Evolutionary conservation across 148 eudicot genomes (phyloP), one percentile per base, ranked within the genome.

Genomic region (Vaccinium myrtillus): DNA sequence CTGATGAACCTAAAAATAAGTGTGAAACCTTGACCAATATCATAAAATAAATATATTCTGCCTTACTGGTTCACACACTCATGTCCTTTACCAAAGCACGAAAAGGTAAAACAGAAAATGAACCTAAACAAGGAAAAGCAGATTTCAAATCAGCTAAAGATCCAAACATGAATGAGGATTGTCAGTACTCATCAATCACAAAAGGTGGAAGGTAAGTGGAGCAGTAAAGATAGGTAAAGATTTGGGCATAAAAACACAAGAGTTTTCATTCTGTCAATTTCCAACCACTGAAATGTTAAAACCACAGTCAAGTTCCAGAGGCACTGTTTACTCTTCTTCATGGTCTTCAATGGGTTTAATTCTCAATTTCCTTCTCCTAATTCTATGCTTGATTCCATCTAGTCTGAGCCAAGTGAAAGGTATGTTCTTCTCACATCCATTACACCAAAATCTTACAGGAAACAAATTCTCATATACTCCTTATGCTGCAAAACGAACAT

Each of bases 361-460:
- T 81, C 70, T 79, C 55, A 50, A 71, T 55, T 78, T 84, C 77
- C 83, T 89, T 67, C 78, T 88, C 58, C 49, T 91, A 27, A 78
- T 91, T 87, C 84, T 91, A 8, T 87, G 90, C 88, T 88, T 86
- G 77, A 67, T 87, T 49, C 90, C 91, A 81, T 65, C 84, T 82
- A 80, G 79, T 77, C 39, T 85, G 19, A 88, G 88, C 87, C 98
- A 96, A 91, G 90, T 93, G 79, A 84, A 91, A 91, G 98, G 98
- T 93, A 92, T 83, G 91, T 85, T 46, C 23, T 87, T 53, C 59
- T 59, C 49, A 53, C 55, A 58, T 32, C 74, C 75, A 3, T n/a
- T 71, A 7, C 23, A 70, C 23, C n/a, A 3, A 46, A 75, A 48
- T 76, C 4, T 74, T 74, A 3, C 53, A 9, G 19, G 23, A 54